Conservation (phyloP, 164 flowering plant genomes). For the Liquidambar formosana region DNA sequence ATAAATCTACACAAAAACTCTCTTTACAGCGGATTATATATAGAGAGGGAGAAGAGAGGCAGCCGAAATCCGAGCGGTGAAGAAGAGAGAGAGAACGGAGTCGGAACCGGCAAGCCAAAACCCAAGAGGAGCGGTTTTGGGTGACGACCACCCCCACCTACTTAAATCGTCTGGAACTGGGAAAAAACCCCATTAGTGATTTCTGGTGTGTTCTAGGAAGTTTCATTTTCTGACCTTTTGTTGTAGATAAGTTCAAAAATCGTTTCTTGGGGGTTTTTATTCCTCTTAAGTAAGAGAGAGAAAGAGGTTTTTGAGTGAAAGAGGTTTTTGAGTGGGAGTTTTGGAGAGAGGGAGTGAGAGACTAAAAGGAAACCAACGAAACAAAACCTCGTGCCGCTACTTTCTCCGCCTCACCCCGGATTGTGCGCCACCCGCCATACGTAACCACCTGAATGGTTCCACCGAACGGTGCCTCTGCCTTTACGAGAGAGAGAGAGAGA, state of each 20-base stretch:
- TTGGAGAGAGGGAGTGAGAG: conserved; percentile 3
- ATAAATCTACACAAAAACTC: too few relatives aligned
- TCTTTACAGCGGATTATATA: not conserved
- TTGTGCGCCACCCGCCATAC: conserved; percentile 57
- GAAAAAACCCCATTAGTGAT: conserved; percentile 14
- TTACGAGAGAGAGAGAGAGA: conserved; percentile 2
- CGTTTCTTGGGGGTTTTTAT: not conserved
- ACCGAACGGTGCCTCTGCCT: conserved; percentile 53
- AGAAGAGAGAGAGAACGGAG: not conserved
- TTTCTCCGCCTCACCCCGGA: conserved; percentile 43
- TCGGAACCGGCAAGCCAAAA: not conserved
- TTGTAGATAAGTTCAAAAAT: conserved; percentile 46
- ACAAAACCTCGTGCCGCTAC: conserved; percentile 36
- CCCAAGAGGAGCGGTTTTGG: not conserved
- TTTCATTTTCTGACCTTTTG: conserved; percentile 9
- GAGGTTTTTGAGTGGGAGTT: not conserved
- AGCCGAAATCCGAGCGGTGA: not conserved
- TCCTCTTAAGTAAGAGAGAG: conserved; percentile 1
- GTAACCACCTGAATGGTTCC: conserved; percentile 50
- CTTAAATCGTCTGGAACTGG: not conserved
- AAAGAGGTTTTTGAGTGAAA: too few relatives aligned
- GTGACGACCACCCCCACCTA: too few relatives aligned
- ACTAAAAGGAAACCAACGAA: conserved; percentile 15
- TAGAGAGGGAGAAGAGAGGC: too few relatives aligned
- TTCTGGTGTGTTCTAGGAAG: conserved; percentile 22